phyloP scores from a whole-genome alignment of 495 filamentous ascomycete genomes.

The Bombardia bombarda region DNA sequence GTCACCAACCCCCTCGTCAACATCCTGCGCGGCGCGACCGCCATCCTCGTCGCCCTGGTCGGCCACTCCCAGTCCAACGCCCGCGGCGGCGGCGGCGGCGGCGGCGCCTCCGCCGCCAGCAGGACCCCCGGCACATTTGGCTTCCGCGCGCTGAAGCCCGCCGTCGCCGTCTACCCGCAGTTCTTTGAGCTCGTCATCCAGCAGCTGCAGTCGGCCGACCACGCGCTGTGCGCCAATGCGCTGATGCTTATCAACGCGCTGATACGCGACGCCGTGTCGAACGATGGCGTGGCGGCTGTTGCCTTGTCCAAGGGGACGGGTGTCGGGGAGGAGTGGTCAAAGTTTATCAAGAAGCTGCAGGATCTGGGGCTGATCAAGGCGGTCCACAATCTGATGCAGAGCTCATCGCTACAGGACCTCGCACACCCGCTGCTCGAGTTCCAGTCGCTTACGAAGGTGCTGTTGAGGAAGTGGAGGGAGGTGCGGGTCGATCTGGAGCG shows the following conservation, averaged over 20 bases:
- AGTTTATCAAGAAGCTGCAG: slow-evolving; percentile 86
- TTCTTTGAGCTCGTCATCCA: slow-evolving; percentile 92
- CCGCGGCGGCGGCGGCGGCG: too few species aligned
- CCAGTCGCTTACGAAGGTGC: slow-evolving; percentile 82
- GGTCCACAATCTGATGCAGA: slow-evolving; percentile 87
- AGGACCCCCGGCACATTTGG: slow-evolving; percentile 56
- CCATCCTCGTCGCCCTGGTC: slow-evolving; percentile 87
- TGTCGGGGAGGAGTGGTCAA: slow-evolving; percentile 75
- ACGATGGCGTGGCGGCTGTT: slow-evolving; percentile 44
- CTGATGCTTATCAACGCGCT: slow-evolving; percentile 91
- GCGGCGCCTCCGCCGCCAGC: too few species aligned
- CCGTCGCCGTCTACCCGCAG: slow-evolving; percentile 80
- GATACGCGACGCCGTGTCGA: slow-evolving; percentile 87
- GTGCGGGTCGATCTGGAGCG: slow-evolving; percentile 75
- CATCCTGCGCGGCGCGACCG: slow-evolving; percentile 93
- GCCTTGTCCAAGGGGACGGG: slow-evolving; percentile 22
- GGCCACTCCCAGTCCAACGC: slow-evolving; percentile 53
- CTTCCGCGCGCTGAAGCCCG: slow-evolving; percentile 85
- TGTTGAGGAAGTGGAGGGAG: slow-evolving; percentile 86
- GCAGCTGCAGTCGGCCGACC: slow-evolving; percentile 84
- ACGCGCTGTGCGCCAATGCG: slow-evolving; percentile 92
- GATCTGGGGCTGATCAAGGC: slow-evolving; percentile 90
- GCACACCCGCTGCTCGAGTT: slow-evolving; percentile 92
- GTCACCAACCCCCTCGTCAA: slow-evolving; percentile 96
- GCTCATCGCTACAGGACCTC: slow-evolving; percentile 84